A percentile compares a stretch with the other conserved stretches of the same genome.
These are phyloP conservation scores for Pichia sp. DNA, from an alignment of 1,139 yeast species.

Conservation along the genomic window DNA sequence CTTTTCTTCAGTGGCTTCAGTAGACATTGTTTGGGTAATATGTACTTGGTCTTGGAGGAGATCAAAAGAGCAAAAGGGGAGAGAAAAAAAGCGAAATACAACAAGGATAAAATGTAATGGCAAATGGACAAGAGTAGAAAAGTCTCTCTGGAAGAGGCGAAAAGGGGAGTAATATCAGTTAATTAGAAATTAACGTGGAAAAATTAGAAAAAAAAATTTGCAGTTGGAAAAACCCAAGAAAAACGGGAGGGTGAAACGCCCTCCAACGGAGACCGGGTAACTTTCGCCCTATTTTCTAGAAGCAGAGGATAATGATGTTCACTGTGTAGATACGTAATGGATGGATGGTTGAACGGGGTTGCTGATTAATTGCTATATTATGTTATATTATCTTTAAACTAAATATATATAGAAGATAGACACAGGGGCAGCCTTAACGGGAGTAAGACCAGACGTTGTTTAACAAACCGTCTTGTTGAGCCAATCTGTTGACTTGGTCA, in stretches of 20 bases:
- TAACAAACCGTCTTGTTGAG: constrained; percentile 97
- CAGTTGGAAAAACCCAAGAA: background rate
- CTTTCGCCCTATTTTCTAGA: background rate
- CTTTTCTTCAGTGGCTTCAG: constrained; percentile 30
- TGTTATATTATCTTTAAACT: background rate
- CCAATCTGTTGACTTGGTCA: constrained; percentile 98
- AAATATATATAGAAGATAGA: constrained; percentile 1
- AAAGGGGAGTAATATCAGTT: background rate
- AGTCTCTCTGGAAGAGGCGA: background rate
- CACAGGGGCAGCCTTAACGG: constrained; percentile 56
- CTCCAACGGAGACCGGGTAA: background rate
- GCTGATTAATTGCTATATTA: background rate
- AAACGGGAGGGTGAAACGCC: background rate
- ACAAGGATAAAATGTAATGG: background rate
- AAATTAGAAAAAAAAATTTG: background rate
- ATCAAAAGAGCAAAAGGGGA: background rate
- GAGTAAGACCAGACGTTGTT: constrained; percentile 99
- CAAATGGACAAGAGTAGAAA: background rate
- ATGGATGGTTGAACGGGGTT: background rate
- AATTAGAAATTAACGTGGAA: background rate
- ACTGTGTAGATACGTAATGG: too few relatives aligned
- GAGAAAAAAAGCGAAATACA: background rate
- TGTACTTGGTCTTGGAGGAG: background rate
- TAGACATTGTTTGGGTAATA: constrained; percentile 17
- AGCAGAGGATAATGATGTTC: too few relatives aligned